Conservation (phyloP, 2,329 filamentous ascomycete genomes). For the Remersonia thermophila region DNA sequence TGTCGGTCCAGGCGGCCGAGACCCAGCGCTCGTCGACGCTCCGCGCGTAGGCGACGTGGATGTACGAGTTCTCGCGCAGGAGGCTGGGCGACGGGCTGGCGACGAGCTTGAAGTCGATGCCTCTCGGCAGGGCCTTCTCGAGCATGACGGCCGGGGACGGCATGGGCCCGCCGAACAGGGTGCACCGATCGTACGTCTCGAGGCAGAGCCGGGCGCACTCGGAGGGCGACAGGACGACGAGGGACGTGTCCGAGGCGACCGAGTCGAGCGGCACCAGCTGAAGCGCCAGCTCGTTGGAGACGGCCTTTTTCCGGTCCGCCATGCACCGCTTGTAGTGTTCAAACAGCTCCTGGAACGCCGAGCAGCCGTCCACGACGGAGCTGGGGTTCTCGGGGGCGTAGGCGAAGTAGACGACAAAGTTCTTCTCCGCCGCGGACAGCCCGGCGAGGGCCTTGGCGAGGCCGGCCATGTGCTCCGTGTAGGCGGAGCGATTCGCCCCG, state of each 20-base stretch:
- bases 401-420: constrained; percentile 65
- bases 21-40: constrained; percentile 70
- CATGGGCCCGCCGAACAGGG: constrained; percentile 40
- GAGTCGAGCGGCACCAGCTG: constrained; percentile 61
- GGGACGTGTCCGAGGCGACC: constrained; percentile 49
- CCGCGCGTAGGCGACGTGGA: constrained; percentile 68
- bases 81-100: constrained; percentile 58
- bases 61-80: constrained; percentile 64
- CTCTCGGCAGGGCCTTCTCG: constrained; percentile 55
- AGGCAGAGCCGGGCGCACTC: constrained; percentile 54
- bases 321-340: constrained; percentile 46
- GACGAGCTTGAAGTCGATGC: constrained; percentile 63
- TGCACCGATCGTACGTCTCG: constrained; percentile 68
- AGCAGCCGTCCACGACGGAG: constrained; percentile 57
- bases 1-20: constrained; percentile 71
- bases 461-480: constrained; percentile 36
- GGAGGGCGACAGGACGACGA: constrained; percentile 49
- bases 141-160: constrained; percentile 61
- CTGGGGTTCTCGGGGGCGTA: constrained; percentile 52
- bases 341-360: constrained; percentile 61
- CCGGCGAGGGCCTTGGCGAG: constrained; percentile 35
- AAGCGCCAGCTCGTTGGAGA: constrained; percentile 56
- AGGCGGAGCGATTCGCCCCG: constrained; percentile 31
- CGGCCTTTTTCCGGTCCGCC: constrained; percentile 33
- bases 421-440: constrained; percentile 35